Evolutionary conservation across 345 rosid species (phyloP).

Genomic region (Xanthoceras sorbifolium): DNA sequence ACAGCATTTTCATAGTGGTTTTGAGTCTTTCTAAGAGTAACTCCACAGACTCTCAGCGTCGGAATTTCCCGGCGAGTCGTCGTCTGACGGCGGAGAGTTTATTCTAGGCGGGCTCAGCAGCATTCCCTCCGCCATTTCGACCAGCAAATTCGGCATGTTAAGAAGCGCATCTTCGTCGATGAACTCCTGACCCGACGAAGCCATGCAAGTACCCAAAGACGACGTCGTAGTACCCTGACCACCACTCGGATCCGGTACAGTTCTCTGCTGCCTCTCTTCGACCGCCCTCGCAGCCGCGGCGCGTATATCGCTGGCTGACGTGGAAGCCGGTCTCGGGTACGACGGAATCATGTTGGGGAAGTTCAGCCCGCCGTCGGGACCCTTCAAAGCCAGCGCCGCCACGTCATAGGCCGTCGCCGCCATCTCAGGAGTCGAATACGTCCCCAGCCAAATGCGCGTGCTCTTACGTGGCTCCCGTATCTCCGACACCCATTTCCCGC

Average conservation of each 20-base stretch:
- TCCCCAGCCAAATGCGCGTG: conserved; percentile 73
- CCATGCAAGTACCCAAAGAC: conserved; percentile 5
- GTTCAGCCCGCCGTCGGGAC: conserved; percentile 53
- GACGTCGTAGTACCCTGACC: conserved; percentile 14
- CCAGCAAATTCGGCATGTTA: conserved; percentile 61
- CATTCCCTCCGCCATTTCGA: conserved; percentile 81
- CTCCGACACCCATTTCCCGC: conserved; percentile 85
- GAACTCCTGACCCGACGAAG: conserved; percentile 34
- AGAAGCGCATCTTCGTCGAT: conserved; percentile 59
- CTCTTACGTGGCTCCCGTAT: conserved; percentile 76
- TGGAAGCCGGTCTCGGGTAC: conserved; percentile 51
- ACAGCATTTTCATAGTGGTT: neutral
- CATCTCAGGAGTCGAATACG: conserved; percentile 73
- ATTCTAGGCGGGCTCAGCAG: conserved; percentile 76
- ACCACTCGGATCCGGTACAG: conserved; percentile 25
- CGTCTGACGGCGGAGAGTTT: conserved; percentile 37
- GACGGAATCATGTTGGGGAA: conserved; percentile 51
- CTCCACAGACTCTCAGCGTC: conserved; percentile 64
- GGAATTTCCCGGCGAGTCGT: conserved; percentile 57
- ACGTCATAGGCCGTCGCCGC: conserved; percentile 81
- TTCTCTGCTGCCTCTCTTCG: conserved; percentile 28
- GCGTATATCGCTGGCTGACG: conserved; percentile 52
- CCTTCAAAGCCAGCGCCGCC: conserved; percentile 75
- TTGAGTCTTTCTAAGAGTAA: conserved; percentile 27
- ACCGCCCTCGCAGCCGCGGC: conserved; percentile 67